Evolutionary conservation across 441 rosid species (phyloP).

Genomic region (Populus hybrid): DNA sequence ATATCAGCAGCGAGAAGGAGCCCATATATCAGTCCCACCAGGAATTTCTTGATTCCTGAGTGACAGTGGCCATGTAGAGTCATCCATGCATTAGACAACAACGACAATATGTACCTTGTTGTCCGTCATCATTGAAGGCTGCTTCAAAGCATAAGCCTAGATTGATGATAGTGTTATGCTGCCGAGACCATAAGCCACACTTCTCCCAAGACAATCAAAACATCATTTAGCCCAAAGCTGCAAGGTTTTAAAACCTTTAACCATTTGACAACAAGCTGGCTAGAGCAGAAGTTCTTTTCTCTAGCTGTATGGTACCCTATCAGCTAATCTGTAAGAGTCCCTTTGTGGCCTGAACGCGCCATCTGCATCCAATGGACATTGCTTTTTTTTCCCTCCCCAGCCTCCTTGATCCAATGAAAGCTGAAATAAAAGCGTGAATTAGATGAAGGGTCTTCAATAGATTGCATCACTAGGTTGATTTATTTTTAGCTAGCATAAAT

Average conservation of each 20-base stretch:
- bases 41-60: background rate
- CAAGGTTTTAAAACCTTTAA: constrained; percentile 20
- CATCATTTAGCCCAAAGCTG: constrained; percentile 87
- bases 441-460: background rate
- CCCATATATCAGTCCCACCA: background rate
- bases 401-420: constrained; percentile 98
- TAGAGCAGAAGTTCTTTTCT: constrained; percentile 7
- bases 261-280: constrained; percentile 6
- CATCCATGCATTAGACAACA: background rate
- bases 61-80: constrained; percentile 2
- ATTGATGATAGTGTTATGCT: constrained; percentile 91
- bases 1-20: background rate
- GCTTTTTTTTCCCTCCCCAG: constrained; percentile 96
- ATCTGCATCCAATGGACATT: constrained; percentile 95
- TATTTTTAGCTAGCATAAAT: too few relatives aligned
- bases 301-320: constrained; percentile 42
- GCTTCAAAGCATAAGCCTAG: constrained; percentile 96
- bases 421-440: constrained; percentile 38
- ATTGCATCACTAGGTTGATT: background rate
- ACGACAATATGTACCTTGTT: constrained; percentile 48
- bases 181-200: constrained; percentile 96
- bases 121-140: constrained; percentile 99
- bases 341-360: constrained; percentile 96
- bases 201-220: constrained; percentile 95
- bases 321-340: constrained; percentile 87